Evolutionary conservation across 2,329 filamentous ascomycete genomes (phyloP).

Genomic region (Trichoderma asperellum): DNA sequence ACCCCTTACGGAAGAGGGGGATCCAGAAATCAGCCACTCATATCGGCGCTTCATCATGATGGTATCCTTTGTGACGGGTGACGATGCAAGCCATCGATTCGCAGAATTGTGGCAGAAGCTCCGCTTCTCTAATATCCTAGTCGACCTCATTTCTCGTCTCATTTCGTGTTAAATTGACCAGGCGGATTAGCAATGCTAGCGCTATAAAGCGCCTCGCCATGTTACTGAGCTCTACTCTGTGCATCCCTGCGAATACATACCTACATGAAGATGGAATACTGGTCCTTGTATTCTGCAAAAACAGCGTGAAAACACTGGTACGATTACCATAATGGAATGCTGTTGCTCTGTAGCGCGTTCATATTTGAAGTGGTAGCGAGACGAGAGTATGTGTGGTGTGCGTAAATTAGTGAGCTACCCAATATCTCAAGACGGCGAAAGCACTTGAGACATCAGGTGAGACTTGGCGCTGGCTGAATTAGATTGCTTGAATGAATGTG

Average conservation of each 20-base stretch:
- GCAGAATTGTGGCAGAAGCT: slow-evolving; percentile 14
- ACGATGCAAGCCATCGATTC: slow-evolving; percentile 29
- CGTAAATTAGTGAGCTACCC: neutral
- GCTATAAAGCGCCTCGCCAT: neutral
- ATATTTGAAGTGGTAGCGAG: neutral
- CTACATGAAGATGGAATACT: neutral
- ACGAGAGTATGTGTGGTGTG: neutral
- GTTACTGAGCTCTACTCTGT: neutral
- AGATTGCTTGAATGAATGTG: neutral
- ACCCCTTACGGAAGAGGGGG: neutral
- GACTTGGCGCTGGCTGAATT: neutral
- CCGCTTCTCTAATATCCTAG: slow-evolving; percentile 18
- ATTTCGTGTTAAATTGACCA: slow-evolving; percentile 24
- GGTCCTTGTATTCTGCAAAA: neutral
- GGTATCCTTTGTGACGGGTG: slow-evolving; percentile 20
- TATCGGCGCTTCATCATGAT: slow-evolving; percentile 8
- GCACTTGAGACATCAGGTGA: slow-evolving; percentile 4
- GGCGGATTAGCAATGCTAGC: slow-evolving; percentile 8
- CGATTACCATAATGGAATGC: neutral
- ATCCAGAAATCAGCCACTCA: slow-evolving; percentile 13
- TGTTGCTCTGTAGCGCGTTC: neutral
- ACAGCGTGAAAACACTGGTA: neutral
- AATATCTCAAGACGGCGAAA: neutral
- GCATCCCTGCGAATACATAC: neutral
- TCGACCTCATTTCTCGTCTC: slow-evolving; percentile 26